Evolutionary conservation across 2,329 filamentous ascomycete genomes (phyloP), one percentile per base, ranked within the genome.

Genomic region (Colletotrichum acutatum): DNA sequence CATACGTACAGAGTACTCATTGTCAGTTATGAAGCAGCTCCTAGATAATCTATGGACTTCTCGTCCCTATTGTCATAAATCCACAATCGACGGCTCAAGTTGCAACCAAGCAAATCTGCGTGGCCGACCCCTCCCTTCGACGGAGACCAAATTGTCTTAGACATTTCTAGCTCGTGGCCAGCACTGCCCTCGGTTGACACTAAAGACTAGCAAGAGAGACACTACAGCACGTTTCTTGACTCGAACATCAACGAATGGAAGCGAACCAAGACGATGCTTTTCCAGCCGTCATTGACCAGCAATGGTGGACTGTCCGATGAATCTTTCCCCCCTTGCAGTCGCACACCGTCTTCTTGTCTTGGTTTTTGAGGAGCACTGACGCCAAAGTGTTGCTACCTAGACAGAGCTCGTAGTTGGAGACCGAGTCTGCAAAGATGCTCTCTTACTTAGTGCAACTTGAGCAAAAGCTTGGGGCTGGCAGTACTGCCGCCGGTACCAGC

Each of bases 351-450:
- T 64, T 54, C 24, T 42, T n/a, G 60, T 58, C 30, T 64, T 54
- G n/a, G 30, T 14, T 54, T 42, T 42, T 30, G 24, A 22, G 26
- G 32, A 22, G 19, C 26, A 69, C 12, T 22, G 24, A n/a, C 5
- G 5, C 22, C 26, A 7, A 7, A 22, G 9, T 30, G n/a, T 34
- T 42, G 8, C 30, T 52, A 46, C 16, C 54, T 42, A 8, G 16
- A 42, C 19, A 66, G 46, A 37, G 37, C 16, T 22, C 60, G 9
- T 19, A 4, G n/a, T 32, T 32, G 14, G 42, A 56, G 28, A 37
- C 61, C 66, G 28, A 42, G 37, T 19, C 42, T 58, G 61, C 46
- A 32, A 54, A 61, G 57, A 56, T 30, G 53, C 12, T 66, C 54
- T 46, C 66, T 12, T 19, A n/a, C 54, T 42, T 42, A 16, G 16